Conservation (phyloP, 345 rosid species). For the Hirschfeldia incana region DNA sequence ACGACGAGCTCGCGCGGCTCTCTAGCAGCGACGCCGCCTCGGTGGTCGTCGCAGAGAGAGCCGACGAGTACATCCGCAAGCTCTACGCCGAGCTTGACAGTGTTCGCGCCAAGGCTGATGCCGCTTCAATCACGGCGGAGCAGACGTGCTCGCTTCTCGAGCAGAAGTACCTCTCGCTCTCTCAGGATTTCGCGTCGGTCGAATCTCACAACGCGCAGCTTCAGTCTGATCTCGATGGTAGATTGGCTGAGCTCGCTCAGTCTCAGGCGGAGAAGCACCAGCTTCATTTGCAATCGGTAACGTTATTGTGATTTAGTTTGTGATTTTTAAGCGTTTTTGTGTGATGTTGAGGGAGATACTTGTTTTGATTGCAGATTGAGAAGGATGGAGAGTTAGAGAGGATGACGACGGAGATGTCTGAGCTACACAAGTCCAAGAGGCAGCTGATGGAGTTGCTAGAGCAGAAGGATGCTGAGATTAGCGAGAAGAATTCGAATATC, state of each 20-base stretch:
- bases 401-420: slow-evolving; percentile 61
- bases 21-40: slow-evolving; percentile 56
- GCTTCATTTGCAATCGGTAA: slow-evolving; percentile 72
- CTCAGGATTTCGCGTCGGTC: slow-evolving; percentile 58
- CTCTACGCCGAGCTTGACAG: slow-evolving; percentile 63
- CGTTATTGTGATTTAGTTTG: not conserved
- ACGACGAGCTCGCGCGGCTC: slow-evolving; percentile 75
- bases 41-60: slow-evolving; percentile 66
- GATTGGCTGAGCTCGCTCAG: slow-evolving; percentile 65
- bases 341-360: not conserved
- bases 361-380: slow-evolving; percentile 53
- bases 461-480: slow-evolving; percentile 72
- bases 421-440: slow-evolving; percentile 83
- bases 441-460: slow-evolving; percentile 81
- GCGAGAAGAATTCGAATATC: slow-evolving; percentile 73
- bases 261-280: slow-evolving; percentile 80
- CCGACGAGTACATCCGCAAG: slow-evolving; percentile 69
- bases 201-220: slow-evolving; percentile 67
- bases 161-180: slow-evolving; percentile 82
- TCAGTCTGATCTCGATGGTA: slow-evolving; percentile 66
- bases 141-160: slow-evolving; percentile 96
- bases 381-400: slow-evolving; percentile 88
- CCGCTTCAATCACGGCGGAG: slow-evolving; percentile 87
- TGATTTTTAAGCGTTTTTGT: not conserved
- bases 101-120: slow-evolving; percentile 81